These are phyloP conservation scores for Recurvomyces mirabilis DNA, from an alignment of 495 filamentous ascomycete genomes.

Conservation along the genomic window DNA sequence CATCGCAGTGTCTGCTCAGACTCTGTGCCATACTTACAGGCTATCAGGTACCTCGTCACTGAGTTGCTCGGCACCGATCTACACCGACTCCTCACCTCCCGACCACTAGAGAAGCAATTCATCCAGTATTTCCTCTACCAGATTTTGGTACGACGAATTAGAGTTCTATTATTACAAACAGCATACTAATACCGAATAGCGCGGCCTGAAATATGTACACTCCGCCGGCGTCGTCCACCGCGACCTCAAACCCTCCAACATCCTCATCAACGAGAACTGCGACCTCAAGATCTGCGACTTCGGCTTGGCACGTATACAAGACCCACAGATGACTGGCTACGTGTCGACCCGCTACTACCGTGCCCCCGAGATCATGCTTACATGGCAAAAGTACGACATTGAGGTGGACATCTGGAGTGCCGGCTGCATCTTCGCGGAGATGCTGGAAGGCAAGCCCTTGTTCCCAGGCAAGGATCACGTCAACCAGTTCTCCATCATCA, in stretches of 20 bases:
- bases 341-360: conserved; percentile 98
- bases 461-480: conserved; percentile 99
- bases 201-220: conserved; percentile 97
- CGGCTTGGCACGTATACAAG: conserved; percentile 90
- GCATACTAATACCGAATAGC: too few relatives aligned
- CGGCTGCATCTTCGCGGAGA: conserved; percentile 97
- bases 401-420: conserved; percentile 99
- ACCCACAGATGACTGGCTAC: conserved; percentile 99
- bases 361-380: conserved; percentile 98
- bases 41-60: conserved; percentile 83
- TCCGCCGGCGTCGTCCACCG: conserved; percentile 96
- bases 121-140: conserved; percentile 99
- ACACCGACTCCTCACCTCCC: conserved; percentile 85
- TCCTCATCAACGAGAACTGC: conserved; percentile 98
- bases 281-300: conserved; percentile 99
- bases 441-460: conserved; percentile 95
- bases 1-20: conserved; percentile 7
- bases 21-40: conserved; percentile 17
- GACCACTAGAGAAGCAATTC: conserved; percentile 96
- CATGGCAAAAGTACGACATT: conserved; percentile 99
- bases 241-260: conserved; percentile 96
- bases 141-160: conserved; percentile 85
- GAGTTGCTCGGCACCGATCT: conserved; percentile 95
- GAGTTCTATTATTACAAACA: too few relatives aligned
- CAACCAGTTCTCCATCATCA: conserved; percentile 99